Base-by-base conservation (phyloP, 1,139 yeast genomes). In the Chernovozyma aurita region DNA sequence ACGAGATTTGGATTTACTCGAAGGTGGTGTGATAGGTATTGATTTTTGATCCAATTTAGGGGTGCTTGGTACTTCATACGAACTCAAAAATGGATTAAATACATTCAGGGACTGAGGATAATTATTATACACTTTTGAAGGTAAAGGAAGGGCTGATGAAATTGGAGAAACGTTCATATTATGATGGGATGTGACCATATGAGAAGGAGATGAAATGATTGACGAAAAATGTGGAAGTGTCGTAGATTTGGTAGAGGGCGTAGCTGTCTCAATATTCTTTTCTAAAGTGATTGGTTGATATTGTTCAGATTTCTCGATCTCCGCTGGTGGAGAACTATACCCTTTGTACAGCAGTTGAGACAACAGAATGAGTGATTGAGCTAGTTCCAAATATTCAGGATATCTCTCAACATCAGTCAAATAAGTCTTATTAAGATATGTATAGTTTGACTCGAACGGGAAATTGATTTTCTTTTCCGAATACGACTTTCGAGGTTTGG, bases 381-480 rank as follows among this genome's bases (percentile, higher is more conserved):
- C 76, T 39, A 69, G 55, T 45, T 70, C 74, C 49, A 70, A 57
- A 45, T 70, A 70, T 49, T 69, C 74, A n/a, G 75, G 75, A 48
- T 64, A 70, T 43, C 51, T 59, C 41, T 64, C 68, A 31, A 70
- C 72, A 46, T 70, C 76, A 28, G 56, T 63, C 49, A 70, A 52
- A 43, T 70, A 70, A 6, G 74, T 66, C 42, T 64, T 58, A 48
- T 68, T 67, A 48, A 68, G 55, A 47, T 75, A 75, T 14, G 78
- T 70, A 48, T 75, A 75, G 46, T 75, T 73, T 18, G 75, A 70
- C 47, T 74, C 77, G 49, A 69, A 76, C 6, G 80, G 80, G 47
- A 72, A 76, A 49, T 73, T 70, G 33, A 72, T 66, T 44, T 66
- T 66, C 35, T 66, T 55, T 40, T 63, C 70, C 26, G 51, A 47